Evolutionary conservation across 257 asterid species (phyloP).

Genomic region (Primulina tabacum): DNA sequence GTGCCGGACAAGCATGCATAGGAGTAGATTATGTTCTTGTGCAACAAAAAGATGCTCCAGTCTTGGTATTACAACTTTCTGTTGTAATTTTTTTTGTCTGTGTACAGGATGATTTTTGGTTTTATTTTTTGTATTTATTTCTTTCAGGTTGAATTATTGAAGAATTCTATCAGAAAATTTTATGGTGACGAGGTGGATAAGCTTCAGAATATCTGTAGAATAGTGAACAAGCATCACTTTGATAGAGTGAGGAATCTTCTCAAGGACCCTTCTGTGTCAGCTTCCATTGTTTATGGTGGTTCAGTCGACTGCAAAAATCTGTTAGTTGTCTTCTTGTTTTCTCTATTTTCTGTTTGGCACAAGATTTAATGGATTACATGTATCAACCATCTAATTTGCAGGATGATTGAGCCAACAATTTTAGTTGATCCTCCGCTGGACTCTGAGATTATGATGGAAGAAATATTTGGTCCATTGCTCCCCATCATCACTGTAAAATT

Average conservation of each 20-base stretch:
- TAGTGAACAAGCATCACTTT: slow-evolving; percentile 76
- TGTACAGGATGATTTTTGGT: not conserved
- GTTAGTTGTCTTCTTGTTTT: slow-evolving; percentile 39
- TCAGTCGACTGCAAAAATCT: slow-evolving; percentile 54
- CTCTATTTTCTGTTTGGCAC: not conserved
- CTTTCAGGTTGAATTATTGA: slow-evolving; percentile 68
- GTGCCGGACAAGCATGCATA: slow-evolving; percentile 97
- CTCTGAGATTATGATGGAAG: slow-evolving; percentile 76
- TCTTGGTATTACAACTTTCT: slow-evolving; percentile 47
- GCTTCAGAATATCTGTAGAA: slow-evolving; percentile 62
- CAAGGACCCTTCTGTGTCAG: slow-evolving; percentile 58
- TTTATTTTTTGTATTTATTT: not conserved
- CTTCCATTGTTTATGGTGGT: slow-evolving; percentile 79
- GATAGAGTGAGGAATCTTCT: slow-evolving; percentile 62
- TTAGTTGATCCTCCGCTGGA: slow-evolving; percentile 89
- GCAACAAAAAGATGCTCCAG: slow-evolving; percentile 47
- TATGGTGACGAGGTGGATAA: slow-evolving; percentile 54
- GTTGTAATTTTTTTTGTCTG: not conserved
- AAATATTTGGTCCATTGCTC: slow-evolving; percentile 93
- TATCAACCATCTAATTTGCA: slow-evolving; percentile 28
- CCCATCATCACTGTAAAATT: slow-evolving; percentile 76
- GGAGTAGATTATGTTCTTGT: slow-evolving; percentile 84
- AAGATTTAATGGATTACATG: not conserved
- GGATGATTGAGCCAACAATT: slow-evolving; percentile 81
- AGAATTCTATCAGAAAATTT: slow-evolving; percentile 49